Conservation (phyloP, 2,329 filamentous ascomycete species). For the Colletotrichum caudatum region DNA sequence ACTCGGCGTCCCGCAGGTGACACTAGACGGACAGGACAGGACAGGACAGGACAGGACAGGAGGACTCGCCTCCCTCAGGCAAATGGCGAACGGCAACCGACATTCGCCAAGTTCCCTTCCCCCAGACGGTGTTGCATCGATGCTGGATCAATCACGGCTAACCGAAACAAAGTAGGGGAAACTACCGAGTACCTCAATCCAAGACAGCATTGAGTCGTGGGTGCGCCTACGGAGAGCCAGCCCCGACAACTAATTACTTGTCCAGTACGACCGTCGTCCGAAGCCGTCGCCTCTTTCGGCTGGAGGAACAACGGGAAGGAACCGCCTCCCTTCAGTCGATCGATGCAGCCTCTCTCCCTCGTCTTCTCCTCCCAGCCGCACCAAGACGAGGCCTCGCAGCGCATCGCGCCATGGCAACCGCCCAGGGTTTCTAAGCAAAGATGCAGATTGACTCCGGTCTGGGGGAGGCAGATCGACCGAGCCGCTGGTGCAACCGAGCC, state of each 20-base stretch:
- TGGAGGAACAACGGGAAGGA: neutral
- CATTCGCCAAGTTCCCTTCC: neutral
- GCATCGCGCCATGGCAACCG: neutral
- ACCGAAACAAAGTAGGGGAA: neutral
- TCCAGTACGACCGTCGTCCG: neutral
- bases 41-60: too few species aligned
- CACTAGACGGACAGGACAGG: too few species aligned
- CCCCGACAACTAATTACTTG: too few species aligned
- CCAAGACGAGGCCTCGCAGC: neutral
- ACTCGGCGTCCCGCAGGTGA: neutral
- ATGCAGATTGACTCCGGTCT: constrained; percentile 13
- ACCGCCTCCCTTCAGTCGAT: neutral
- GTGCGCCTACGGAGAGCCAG: neutral
- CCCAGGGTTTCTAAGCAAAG: neutral
- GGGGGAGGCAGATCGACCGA: constrained; percentile 23
- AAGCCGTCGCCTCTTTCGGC: constrained; percentile 2
- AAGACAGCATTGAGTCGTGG: neutral
- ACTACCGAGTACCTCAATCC: neutral
- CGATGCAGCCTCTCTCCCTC: neutral
- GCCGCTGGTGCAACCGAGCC: constrained; percentile 14
- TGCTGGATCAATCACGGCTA: constrained; percentile 6
- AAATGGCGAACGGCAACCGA: neutral
- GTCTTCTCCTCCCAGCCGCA: neutral
- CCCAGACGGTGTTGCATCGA: constrained; percentile 1
- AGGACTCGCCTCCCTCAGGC: neutral